Conservation (phyloP, 2,329 filamentous ascomycete genomes). For the Aureobasidium sp. region DNA sequence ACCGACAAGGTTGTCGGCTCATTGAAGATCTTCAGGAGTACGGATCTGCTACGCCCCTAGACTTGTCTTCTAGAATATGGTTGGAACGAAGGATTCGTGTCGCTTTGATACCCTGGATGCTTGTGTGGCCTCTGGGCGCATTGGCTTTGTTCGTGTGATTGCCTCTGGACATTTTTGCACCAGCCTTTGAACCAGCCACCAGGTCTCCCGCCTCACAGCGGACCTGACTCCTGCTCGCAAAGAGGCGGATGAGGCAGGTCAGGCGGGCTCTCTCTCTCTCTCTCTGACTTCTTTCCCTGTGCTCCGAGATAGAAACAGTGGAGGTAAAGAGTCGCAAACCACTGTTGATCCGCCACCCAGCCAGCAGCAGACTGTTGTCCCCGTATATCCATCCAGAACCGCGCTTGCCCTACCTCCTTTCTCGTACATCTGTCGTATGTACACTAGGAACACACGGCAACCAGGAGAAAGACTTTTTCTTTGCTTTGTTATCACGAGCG, state of each 20-base stretch:
- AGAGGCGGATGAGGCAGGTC: not conserved
- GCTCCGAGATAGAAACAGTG: not conserved
- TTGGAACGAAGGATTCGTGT: slow-evolving; percentile 12
- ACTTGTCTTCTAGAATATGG: slow-evolving; percentile 8
- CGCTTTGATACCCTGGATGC: slow-evolving; percentile 7
- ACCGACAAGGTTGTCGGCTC: slow-evolving; percentile 7
- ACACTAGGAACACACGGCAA: not conserved
- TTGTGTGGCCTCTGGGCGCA: not conserved
- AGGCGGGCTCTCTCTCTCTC: not conserved
- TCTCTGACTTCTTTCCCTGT: not conserved
- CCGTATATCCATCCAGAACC: not conserved
- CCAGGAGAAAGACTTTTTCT: not conserved
- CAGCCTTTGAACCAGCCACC: slow-evolving; percentile 4
- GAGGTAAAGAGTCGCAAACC: not conserved
- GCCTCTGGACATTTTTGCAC: not conserved
- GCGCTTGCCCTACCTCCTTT: not conserved
- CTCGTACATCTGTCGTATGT: no score
- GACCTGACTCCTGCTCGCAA: not conserved
- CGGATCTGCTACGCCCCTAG: not conserved
- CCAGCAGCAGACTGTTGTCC: not conserved
- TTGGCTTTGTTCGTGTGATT: no score
- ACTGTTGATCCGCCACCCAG: slow-evolving; percentile 5
- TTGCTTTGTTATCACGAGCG: not conserved
- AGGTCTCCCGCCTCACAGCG: not conserved
- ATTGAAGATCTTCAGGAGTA: not conserved